Conservation (phyloP, 768 basidiomycete genomes). For the Neoboletus brunneissimus region DNA sequence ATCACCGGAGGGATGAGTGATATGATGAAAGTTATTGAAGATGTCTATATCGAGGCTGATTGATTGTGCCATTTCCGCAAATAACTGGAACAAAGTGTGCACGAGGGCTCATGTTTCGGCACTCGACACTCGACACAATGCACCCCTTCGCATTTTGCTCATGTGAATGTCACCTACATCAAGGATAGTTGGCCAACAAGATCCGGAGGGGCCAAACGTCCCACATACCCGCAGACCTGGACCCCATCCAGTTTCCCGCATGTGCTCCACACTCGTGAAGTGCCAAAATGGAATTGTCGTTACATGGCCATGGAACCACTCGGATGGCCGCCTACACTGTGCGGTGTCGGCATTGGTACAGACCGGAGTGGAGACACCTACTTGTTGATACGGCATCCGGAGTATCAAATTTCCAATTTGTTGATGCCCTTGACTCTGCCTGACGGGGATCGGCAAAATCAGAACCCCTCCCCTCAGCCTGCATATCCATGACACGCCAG, state of each 20-base stretch:
- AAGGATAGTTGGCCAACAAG: slow-evolving; percentile 1
- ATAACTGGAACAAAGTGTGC: neutral
- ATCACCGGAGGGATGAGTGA: neutral
- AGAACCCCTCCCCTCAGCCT: slow-evolving; percentile 62
- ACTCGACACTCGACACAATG: neutral
- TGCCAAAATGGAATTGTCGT: neutral
- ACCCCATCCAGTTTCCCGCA: neutral
- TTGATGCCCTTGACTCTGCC: neutral
- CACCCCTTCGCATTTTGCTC: neutral
- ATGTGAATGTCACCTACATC: neutral
- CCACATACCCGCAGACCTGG: neutral
- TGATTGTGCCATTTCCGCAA: slow-evolving; percentile 8
- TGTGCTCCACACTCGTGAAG: neutral
- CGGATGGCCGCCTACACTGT: neutral
- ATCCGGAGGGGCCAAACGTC: neutral
- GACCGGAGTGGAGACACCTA: neutral
- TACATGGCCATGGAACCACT: neutral
- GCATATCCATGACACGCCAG: slow-evolving; percentile 73
- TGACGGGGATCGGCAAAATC: slow-evolving; percentile 28
- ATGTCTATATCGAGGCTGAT: slow-evolving; percentile 10
- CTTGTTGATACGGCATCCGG: neutral
- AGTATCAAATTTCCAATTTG: neutral
- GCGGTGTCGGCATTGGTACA: neutral
- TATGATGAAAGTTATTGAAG: neutral
- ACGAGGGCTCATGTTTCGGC: neutral